These are phyloP conservation scores for Talaromyces sp. DNA, from an alignment of 2,329 filamentous ascomycete species.

Conservation along the genomic window DNA sequence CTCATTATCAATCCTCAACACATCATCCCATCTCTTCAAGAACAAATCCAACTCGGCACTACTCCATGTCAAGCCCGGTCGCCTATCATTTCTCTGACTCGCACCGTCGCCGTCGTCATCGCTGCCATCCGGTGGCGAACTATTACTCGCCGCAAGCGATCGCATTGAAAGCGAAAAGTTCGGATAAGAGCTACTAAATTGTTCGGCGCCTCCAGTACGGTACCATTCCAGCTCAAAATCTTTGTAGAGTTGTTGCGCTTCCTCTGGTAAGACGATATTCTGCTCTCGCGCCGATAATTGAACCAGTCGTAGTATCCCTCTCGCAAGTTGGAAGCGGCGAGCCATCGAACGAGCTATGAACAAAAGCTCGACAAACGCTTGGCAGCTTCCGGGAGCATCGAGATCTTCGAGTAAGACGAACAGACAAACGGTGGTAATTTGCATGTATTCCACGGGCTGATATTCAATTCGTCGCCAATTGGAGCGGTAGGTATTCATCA, in stretches of 20 bases:
- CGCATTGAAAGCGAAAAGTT: conserved; percentile 15
- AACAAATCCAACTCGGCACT: conserved; percentile 16
- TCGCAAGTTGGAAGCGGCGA: conserved; percentile 9
- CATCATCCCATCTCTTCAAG: conserved; percentile 14
- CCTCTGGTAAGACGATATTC: conserved; percentile 13
- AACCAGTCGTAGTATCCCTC: conserved; percentile 14
- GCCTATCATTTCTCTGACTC: not conserved
- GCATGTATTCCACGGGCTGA: conserved; percentile 15
- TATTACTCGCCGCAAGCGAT: not conserved
- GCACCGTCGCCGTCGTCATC: not conserved
- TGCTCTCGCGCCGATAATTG: conserved; percentile 16
- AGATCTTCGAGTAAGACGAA: conserved; percentile 16
- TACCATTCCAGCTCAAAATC: conserved; percentile 17
- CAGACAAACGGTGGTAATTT: conserved; percentile 10
- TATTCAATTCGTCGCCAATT: conserved; percentile 15
- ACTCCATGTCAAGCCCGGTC: not conserved
- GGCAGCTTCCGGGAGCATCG: conserved; percentile 1
- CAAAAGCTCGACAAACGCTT: conserved; percentile 13
- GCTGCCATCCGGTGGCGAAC: not conserved
- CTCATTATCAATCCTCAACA: conserved; percentile 8
- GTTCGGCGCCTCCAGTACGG: not conserved
- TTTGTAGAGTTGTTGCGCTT: conserved; percentile 5
- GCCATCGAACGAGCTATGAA: conserved; percentile 14
- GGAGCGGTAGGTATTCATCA: conserved; percentile 10
- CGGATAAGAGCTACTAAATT: conserved; percentile 16